A percentile compares a stretch with the other conserved stretches of the same genome.
These are phyloP conservation scores for Pseudogymnoascus sp. DNA, from an alignment of 2,329 filamentous ascomycete species.

Conservation along the genomic window DNA sequence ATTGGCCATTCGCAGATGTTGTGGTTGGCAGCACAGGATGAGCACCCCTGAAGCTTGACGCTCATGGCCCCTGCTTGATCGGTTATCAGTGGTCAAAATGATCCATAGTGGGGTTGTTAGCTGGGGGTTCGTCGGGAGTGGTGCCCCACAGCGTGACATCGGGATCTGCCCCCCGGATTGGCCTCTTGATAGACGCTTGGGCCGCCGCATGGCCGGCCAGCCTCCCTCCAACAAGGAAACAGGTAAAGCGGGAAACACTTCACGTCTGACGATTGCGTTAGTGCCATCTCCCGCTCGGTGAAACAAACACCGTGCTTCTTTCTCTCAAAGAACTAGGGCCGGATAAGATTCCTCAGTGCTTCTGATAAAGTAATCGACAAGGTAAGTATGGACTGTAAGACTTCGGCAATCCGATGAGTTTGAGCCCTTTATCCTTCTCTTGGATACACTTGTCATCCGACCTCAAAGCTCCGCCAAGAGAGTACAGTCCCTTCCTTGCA, in stretches of 20 bases:
- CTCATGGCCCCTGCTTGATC: not conserved
- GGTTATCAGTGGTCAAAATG: not conserved
- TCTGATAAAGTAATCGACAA: not conserved
- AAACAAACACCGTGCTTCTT: constrained; percentile 7
- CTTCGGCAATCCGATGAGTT: not conserved
- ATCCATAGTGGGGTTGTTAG: not conserved
- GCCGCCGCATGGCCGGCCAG: not conserved
- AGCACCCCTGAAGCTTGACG: not conserved
- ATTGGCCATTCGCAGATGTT: not conserved
- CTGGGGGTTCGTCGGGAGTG: not conserved
- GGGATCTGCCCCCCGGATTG: constrained; percentile 6
- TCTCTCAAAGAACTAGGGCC: not conserved
- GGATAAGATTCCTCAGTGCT: not conserved
- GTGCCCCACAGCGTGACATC: constrained; percentile 7
- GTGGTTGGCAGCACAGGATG: not conserved
- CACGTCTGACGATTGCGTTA: constrained; percentile 7
- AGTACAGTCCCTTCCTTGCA: not conserved
- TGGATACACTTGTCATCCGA: not conserved
- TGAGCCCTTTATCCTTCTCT: not conserved
- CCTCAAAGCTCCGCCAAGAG: not conserved
- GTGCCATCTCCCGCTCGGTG: not conserved
- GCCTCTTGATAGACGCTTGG: constrained; percentile 8
- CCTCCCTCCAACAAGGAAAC: not conserved
- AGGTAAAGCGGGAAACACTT: not conserved
- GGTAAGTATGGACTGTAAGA: not conserved